Evolutionary conservation across 1,139 yeast genomes (phyloP).

Genomic region (Debaryomyces robertsiae): DNA sequence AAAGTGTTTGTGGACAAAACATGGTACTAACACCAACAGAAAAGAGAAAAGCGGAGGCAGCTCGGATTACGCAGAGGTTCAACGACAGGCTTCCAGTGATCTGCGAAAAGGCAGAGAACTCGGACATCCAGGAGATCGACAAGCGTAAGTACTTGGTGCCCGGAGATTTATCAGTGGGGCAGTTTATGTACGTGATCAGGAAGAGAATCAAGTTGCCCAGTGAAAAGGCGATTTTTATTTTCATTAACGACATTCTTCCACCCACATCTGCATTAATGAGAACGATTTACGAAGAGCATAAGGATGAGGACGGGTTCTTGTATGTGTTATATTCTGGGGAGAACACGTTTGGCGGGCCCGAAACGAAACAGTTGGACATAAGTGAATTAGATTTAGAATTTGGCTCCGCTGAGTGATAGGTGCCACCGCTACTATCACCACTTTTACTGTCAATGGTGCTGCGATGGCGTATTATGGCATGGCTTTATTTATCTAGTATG

Average conservation of each 20-base stretch:
- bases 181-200: conserved; percentile 94
- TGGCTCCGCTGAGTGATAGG: conserved; percentile 2
- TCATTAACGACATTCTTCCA: conserved; percentile 94
- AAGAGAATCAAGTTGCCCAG: conserved; percentile 94
- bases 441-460: background rate
- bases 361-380: conserved; percentile 8
- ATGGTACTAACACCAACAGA: conserved; percentile 46
- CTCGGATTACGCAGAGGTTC: conserved; percentile 87
- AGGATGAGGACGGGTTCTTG: conserved; percentile 95
- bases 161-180: conserved; percentile 94
- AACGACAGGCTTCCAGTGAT: conserved; percentile 93
- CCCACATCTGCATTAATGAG: conserved; percentile 98
- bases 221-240: conserved; percentile 96
- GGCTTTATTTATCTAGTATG: conserved; percentile 3
- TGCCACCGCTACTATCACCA: background rate
- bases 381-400: conserved; percentile 10
- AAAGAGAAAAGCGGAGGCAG: conserved; percentile 94
- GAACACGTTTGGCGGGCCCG: conserved; percentile 67
- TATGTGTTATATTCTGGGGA: conserved; percentile 91
- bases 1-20: conserved; percentile 15
- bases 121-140: conserved; percentile 94
- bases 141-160: conserved; percentile 97
- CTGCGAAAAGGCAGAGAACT: conserved; percentile 96
- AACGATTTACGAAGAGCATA: conserved; percentile 91
- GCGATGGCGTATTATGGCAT: background rate